Percentiles rank a stretch among this genome's conserved stretches.
These are phyloP conservation scores for Melastoma malabathricum DNA, from an alignment of 345 rosid species.

Conservation along the genomic window DNA sequence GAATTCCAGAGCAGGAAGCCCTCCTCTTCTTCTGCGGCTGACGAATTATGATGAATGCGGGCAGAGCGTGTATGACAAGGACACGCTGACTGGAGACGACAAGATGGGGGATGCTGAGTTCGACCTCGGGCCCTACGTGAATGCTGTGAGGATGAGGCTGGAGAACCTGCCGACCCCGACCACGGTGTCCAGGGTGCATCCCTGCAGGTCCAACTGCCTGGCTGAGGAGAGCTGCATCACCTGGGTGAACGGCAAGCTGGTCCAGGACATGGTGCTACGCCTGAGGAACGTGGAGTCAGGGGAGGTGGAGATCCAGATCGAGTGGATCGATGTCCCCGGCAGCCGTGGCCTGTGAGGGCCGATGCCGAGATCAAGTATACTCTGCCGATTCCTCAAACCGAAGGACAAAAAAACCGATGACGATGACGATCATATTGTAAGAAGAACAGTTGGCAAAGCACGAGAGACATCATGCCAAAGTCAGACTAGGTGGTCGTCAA, in stretches of 20 bases:
- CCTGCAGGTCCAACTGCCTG: conserved; percentile 31
- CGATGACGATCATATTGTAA: too few species aligned
- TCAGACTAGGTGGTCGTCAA: too few species aligned
- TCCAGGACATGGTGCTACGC: conserved; percentile 43
- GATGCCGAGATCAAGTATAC: background rate
- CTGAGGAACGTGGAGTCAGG: conserved; percentile 48
- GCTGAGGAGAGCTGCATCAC: conserved; percentile 40
- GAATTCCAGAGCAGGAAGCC: background rate
- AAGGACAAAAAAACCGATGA: background rate
- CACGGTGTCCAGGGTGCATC: conserved; percentile 33
- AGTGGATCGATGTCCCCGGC: conserved; percentile 44
- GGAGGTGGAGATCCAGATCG: conserved; percentile 50
- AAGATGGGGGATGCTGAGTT: conserved; percentile 69
- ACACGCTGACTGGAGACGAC: conserved; percentile 56
- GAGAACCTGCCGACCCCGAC: conserved; percentile 42
- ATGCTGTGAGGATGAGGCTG: conserved; percentile 30
- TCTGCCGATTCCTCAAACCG: background rate
- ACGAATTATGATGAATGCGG: background rate
- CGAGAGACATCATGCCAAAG: too few species aligned
- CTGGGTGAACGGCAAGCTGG: conserved; percentile 32
- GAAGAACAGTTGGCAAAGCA: too few species aligned
- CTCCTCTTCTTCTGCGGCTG: background rate
- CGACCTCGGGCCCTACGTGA: conserved; percentile 43
- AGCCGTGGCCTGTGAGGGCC: background rate
- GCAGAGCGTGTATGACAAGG: conserved; percentile 68